These are phyloP conservation scores for Mollisia scopiformis DNA, from an alignment of 2,329 filamentous ascomycete genomes.

Conservation along the genomic window DNA sequence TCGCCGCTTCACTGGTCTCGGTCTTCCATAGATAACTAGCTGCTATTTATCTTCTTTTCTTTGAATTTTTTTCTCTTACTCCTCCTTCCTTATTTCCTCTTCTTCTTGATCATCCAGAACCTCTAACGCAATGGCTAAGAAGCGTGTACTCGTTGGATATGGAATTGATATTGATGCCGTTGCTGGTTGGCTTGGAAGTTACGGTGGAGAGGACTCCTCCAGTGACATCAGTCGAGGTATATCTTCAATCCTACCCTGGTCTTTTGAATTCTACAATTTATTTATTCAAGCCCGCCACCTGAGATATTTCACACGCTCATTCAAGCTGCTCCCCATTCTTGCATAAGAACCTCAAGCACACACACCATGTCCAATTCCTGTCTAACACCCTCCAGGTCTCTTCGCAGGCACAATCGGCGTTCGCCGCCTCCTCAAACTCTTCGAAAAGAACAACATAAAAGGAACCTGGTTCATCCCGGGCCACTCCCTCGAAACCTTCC, in stretches of 20 bases:
- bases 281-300: too few species aligned
- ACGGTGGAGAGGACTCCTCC: constrained; percentile 72
- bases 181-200: constrained; percentile 75
- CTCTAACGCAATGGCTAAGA: constrained; percentile 44
- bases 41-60: not conserved
- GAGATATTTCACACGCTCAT: too few species aligned
- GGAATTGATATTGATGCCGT: constrained; percentile 79
- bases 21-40: not conserved
- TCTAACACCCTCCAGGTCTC: constrained; percentile 45
- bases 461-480: constrained; percentile 68
- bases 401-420: constrained; percentile 72
- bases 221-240: constrained; percentile 72
- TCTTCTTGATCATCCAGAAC: not conserved
- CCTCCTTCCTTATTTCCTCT: not conserved
- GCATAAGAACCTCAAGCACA: too few species aligned
- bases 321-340: too few species aligned
- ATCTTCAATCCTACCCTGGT: not conserved
- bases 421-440: constrained; percentile 68
- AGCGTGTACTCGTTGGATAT: constrained; percentile 60
- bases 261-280: not conserved
- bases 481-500: constrained; percentile 67
- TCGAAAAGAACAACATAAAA: constrained; percentile 73
- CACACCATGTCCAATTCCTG: not conserved
- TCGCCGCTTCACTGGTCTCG: not conserved
- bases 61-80: not conserved